Percentiles rank a stretch among this genome's conserved stretches.
phyloP scores from a whole-genome alignment of 2,329 filamentous ascomycete species.

The Aspergillus novoparasiticus region DNA sequence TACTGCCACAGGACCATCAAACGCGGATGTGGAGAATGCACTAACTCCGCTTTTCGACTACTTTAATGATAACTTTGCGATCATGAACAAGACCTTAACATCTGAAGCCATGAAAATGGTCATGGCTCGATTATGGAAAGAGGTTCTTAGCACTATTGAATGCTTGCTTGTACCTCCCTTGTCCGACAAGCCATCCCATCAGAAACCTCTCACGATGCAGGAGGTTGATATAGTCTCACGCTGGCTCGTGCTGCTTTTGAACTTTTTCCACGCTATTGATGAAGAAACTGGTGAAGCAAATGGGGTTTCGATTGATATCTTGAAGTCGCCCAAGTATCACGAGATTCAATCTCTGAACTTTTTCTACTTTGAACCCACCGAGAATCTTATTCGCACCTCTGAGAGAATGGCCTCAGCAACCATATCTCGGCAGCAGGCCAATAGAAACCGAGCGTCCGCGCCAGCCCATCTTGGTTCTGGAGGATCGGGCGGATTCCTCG shows the following conservation, averaged over 20 bases:
- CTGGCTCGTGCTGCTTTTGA: constrained; percentile 87
- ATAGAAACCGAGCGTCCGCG: constrained; percentile 69
- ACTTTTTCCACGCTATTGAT: constrained; percentile 93
- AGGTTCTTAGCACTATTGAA: constrained; percentile 90
- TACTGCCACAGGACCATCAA: constrained; percentile 61
- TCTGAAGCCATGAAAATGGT: constrained; percentile 97
- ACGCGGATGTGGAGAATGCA: constrained; percentile 75
- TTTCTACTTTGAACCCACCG: constrained; percentile 94
- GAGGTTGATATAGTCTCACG: constrained; percentile 94
- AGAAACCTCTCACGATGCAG: constrained; percentile 79
- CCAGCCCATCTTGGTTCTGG: constrained; percentile 56
- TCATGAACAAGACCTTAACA: constrained; percentile 96
- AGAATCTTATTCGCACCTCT: constrained; percentile 89
- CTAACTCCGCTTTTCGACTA: constrained; percentile 86
- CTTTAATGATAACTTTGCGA: constrained; percentile 98
- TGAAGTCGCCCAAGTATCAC: constrained; percentile 98
- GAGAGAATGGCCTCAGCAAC: constrained; percentile 93
- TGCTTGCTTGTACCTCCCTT: constrained; percentile 86
- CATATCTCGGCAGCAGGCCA: constrained; percentile 72
- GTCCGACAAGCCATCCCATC: constrained; percentile 88
- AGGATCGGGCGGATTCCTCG: constrained; percentile 50
- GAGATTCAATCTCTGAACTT: constrained; percentile 96
- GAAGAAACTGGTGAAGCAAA: constrained; percentile 80
- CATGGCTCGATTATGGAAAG: constrained; percentile 98
- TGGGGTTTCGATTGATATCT: constrained; percentile 84